phyloP scores from a whole-genome alignment of 805 yeast species.

The Yarrowia bubula region DNA sequence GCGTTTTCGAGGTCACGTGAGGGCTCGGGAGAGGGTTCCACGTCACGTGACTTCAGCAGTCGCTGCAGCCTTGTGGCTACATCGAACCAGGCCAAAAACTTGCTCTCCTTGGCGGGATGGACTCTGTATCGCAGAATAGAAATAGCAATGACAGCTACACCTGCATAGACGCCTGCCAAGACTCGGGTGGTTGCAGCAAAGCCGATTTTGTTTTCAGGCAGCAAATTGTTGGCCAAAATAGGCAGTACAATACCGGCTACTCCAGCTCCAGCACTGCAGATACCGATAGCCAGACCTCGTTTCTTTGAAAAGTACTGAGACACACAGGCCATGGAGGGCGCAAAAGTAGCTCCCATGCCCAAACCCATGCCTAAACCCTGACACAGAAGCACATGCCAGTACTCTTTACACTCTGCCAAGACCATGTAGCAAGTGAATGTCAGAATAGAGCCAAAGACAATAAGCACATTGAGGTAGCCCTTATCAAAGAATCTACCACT shows the following conservation, averaged over 20 bases:
- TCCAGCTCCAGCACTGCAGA: conserved; percentile 34
- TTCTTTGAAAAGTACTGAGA: conserved; percentile 32
- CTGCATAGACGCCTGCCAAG: conserved; percentile 38
- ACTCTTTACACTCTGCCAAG: conserved; percentile 41
- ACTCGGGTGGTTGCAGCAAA: conserved; percentile 48
- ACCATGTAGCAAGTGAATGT: conserved; percentile 39
- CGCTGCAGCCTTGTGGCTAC: conserved; percentile 5
- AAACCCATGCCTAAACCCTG: conserved; percentile 52
- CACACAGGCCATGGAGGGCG: conserved; percentile 32
- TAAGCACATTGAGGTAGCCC: conserved; percentile 35
- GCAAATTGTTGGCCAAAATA: conserved; percentile 46
- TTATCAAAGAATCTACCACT: conserved; percentile 38
- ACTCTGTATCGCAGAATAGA: conserved; percentile 10
- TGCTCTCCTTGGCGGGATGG: not conserved
- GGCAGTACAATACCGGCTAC: conserved; percentile 34
- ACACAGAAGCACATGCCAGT: conserved; percentile 53
- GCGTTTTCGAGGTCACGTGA: too few relatives aligned
- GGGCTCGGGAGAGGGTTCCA: not conserved
- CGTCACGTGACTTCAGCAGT: not conserved
- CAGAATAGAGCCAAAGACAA: conserved; percentile 33
- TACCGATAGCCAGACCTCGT: conserved; percentile 35
- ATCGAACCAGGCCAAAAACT: not conserved
- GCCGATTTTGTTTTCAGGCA: conserved; percentile 41
- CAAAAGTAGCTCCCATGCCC: conserved; percentile 36
- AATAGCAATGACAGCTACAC: conserved; percentile 28